Base-by-base conservation (phyloP, 495 filamentous ascomycete species). In the Penicillium alfredii region DNA sequence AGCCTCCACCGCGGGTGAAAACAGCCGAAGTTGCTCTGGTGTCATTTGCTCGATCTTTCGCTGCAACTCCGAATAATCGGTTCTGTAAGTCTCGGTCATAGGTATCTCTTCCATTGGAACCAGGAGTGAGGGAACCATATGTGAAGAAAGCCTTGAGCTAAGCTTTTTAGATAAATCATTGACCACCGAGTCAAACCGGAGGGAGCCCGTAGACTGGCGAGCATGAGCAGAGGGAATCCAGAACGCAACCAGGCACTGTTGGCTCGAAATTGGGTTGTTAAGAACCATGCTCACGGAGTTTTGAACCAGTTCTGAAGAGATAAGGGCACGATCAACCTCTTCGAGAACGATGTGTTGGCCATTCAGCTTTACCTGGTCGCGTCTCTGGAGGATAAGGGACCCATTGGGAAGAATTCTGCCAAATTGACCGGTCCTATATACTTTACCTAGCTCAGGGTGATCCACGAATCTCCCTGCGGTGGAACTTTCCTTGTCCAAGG, bases 351-450 rank as follows among this genome's bases (percentile, higher is more conserved):
- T 68, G 13, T 74, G 60, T 40, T 83, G 74, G 2, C 82, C 82
- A 20, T 81, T 66, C 8, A 87, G 61, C 45, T 84, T 87, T 38
- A 81, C 66, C 54, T 83, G 82, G 18, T 75, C 77, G 43, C 83
- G 80, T 2, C 70, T 49, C 6, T 78, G 77, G 37, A 83, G 79
- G 8, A 77, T 52, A 15, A 87, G 63, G 5, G 74, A 74, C 0
- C 82, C 80, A 53, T 88, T 81, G 0, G 75, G 64, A 13, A 90
- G 70, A 53, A 89, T 63, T 17, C 84, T 66, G 0, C 82, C 86
- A 19, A 82, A 56, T 51, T 89, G 82, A 0, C 84, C 83, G 22
- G 75, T 81, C 4, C 81, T 72, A 48, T 86, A 88, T 0, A 90
- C 51, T 4, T 76, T 69, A 2, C 86, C 86, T 53, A 70, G 79